Evolutionary conservation across 345 rosid species (phyloP).

Genomic region (Ceriops decandra): DNA sequence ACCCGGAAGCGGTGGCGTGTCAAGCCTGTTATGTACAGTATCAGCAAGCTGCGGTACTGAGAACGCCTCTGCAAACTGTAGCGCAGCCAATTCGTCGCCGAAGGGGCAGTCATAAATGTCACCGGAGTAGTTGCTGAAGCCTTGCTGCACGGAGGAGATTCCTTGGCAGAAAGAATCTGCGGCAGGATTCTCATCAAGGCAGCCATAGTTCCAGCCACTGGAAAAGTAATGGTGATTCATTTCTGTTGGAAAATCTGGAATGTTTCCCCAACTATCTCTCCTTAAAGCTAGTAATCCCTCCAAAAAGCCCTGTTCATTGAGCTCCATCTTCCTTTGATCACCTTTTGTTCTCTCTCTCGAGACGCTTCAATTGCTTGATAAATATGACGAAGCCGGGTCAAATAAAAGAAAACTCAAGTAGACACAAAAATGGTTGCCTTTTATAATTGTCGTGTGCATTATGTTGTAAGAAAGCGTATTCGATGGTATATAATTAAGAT

Average conservation of each 20-base stretch:
- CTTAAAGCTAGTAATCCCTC: constrained; percentile 35
- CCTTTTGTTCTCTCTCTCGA: neutral
- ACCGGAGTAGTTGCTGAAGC: constrained; percentile 29
- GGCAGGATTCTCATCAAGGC: constrained; percentile 5
- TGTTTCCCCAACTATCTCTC: constrained; percentile 31
- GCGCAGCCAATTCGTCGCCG: constrained; percentile 27
- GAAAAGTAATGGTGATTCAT: constrained; percentile 21
- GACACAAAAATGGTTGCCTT: neutral
- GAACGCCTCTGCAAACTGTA: constrained; percentile 13
- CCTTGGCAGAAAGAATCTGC: constrained; percentile 26
- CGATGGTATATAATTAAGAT: constrained; percentile 14
- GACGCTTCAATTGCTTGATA: constrained; percentile 27
- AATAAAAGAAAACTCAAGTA: constrained; percentile 26
- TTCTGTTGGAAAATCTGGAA: constrained; percentile 26
- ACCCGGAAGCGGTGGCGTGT: constrained; percentile 32
- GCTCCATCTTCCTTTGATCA: constrained; percentile 26
- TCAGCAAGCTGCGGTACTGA: constrained; percentile 33
- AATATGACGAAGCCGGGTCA: constrained; percentile 21
- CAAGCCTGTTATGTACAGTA: constrained; percentile 32
- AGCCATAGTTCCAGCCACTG: constrained; percentile 14
- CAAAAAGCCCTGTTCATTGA: constrained; percentile 30
- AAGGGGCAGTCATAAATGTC: constrained; percentile 23
- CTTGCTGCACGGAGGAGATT: constrained; percentile 21
- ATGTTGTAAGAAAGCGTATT: constrained; percentile 18
- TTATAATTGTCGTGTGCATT: neutral